Base-by-base conservation (phyloP, 257 asterid species). In the Cruciata laevipes region DNA sequence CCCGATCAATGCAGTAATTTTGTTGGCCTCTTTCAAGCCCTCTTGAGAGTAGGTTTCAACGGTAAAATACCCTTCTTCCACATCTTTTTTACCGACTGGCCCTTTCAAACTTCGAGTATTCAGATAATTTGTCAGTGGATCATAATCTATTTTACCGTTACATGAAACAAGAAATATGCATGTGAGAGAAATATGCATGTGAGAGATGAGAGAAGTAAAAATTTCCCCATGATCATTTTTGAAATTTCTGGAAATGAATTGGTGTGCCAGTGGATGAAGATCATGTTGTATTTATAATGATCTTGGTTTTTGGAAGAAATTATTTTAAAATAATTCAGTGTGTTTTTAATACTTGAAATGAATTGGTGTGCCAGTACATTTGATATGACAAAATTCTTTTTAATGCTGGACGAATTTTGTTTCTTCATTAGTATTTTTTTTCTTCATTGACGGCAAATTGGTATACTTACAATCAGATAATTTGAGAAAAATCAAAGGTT, bases 1-100 rank as follows among this genome's bases (percentile, higher is more conserved):
- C 32, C 87, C 87, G 0, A 80, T 76, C 40, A 68, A 20, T 5
- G 44, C 20, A 14, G 58, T 67, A 21, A 76, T 68, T 57, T 47
- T 71, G 27, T 76, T 51, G 6, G 42, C 55, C 37, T 67, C 65
- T 52, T 61, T 76, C 27, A 63, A 49, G 49, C 71, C 66, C 13
- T 63, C 66, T 67, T 56, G 71, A 66, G 73, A 35, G 7, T 49
- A 31, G 37, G 62, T 0, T 61, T 75, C 38, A 2, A 59, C 75
- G 1, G 79, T 64, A 0, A 60, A 70, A 42, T 64, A 44, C 14
- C 25, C 37, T 13, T 64, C 27, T 64, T n/a, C 68, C 49, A 24
- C 25, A 20, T 20, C 56, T 16, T 64, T 52, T 13, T 24, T 37
- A 38, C 16, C 30, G 3, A 12, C 57, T 44, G 56, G 17, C 8